Evolutionary conservation across 805 yeast species (phyloP).

Genomic region (Maudiozyma bulderi): DNA sequence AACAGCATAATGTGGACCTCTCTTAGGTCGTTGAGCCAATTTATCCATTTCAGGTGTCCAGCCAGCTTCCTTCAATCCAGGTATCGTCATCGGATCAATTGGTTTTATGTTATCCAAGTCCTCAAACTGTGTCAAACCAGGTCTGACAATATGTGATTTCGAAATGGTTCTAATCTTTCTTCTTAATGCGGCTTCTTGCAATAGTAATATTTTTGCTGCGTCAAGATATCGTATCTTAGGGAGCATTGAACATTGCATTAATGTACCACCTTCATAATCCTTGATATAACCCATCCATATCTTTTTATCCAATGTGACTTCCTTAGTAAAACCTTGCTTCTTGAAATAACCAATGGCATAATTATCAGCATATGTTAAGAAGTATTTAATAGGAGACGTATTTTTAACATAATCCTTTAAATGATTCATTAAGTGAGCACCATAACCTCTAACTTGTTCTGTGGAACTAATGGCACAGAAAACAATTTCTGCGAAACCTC

Average conservation of each 20-base stretch:
- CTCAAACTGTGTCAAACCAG: conserved; percentile 69
- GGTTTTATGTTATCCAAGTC: conserved; percentile 37
- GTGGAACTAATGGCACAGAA: conserved; percentile 96
- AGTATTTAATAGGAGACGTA: conserved; percentile 76
- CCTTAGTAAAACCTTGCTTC: conserved; percentile 96
- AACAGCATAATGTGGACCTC: conserved; percentile 89
- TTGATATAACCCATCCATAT: conserved; percentile 98
- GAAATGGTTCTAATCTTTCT: conserved; percentile 73
- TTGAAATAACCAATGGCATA: conserved; percentile 98
- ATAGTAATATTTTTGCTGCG: conserved; percentile 69
- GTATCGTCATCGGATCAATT: conserved; percentile 75
- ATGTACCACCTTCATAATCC: conserved; percentile 97
- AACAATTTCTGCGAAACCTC: conserved; percentile 95
- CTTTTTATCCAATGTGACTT: conserved; percentile 72
- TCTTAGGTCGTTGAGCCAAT: conserved; percentile 85
- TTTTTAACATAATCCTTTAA: conserved; percentile 88
- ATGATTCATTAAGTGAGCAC: conserved; percentile 98
- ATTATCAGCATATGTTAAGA: conserved; percentile 93
- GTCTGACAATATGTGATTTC: conserved; percentile 67
- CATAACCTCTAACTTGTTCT: conserved; percentile 96
- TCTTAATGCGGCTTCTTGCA: conserved; percentile 88
- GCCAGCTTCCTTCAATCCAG: conserved; percentile 88
- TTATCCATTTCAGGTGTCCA: conserved; percentile 99
- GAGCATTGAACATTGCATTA: conserved; percentile 94
- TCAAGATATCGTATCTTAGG: conserved; percentile 85